Percentiles rank a stretch among this genome's conserved stretches.
Evolutionary conservation across 2,329 filamentous ascomycete genomes (phyloP).

Genomic region (Ceratocystis ficicola): DNA sequence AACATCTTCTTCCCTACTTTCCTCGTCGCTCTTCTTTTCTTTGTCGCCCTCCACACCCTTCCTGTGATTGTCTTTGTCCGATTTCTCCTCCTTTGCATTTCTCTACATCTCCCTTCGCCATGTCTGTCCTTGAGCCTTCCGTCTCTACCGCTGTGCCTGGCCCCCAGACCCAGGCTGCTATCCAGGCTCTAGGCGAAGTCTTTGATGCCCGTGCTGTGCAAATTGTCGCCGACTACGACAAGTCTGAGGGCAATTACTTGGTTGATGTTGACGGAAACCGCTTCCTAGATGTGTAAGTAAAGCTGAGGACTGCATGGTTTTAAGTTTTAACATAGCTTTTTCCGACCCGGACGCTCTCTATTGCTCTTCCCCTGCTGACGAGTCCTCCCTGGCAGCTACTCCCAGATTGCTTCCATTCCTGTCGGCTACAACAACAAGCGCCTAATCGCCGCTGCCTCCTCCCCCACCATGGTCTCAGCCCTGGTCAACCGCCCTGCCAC

Average conservation of each 20-base stretch:
- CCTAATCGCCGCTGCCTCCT: conserved; percentile 56
- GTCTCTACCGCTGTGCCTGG: conserved; percentile 33
- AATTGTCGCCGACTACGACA: conserved; percentile 42
- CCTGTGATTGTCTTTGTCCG: neutral
- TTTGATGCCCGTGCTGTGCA: conserved; percentile 42
- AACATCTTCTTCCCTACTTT: neutral
- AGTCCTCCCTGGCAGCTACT: conserved; percentile 44
- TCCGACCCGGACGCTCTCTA: neutral
- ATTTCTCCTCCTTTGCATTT: neutral
- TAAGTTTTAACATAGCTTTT: neutral
- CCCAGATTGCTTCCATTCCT: conserved; percentile 86
- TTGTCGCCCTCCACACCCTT: neutral
- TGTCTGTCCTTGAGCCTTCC: conserved; percentile 26
- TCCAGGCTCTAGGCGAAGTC: conserved; percentile 36
- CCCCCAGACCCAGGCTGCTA: conserved; percentile 31
- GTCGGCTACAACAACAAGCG: conserved; percentile 84
- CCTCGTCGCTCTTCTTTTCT: neutral
- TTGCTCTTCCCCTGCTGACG: neutral
- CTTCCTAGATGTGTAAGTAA: conserved; percentile 37
- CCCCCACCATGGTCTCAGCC: conserved; percentile 65
- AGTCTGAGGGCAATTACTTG: conserved; percentile 43
- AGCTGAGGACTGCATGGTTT: neutral
- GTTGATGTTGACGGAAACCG: conserved; percentile 40
- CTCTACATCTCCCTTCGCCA: conserved; percentile 14
- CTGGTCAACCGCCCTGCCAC: conserved; percentile 82